Evolutionary conservation across 352 stramenopile genomes (phyloP).

Genomic region (Phytophthora uliginosa): DNA sequence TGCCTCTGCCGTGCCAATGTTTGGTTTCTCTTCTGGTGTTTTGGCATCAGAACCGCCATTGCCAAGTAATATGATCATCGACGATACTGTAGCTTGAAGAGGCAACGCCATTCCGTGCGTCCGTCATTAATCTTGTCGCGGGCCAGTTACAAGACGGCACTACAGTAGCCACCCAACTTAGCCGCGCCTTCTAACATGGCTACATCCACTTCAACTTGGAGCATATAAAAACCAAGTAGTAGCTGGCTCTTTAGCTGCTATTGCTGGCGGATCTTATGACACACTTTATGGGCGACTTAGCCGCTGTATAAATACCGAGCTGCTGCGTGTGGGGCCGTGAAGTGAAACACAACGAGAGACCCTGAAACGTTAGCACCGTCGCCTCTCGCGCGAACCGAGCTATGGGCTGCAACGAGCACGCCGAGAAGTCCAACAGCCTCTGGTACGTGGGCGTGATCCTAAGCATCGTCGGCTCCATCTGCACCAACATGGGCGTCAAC

Average conservation of each 20-base stretch:
- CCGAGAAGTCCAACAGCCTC: slow-evolving; percentile 31
- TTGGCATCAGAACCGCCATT: not conserved
- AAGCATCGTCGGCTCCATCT: slow-evolving; percentile 72
- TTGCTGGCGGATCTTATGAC: slow-evolving; percentile 29
- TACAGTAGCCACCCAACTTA: not conserved
- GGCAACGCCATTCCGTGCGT: not conserved
- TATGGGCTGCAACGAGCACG: slow-evolving; percentile 32
- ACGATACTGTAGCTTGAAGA: not conserved
- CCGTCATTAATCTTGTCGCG: not conserved
- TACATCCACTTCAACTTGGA: slow-evolving; percentile 34
- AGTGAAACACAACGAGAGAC: slow-evolving; percentile 13
- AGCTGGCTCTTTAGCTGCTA: slow-evolving; percentile 15
- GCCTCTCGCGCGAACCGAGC: not conserved
- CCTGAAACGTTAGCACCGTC: not conserved
- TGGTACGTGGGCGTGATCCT: slow-evolving; percentile 89
- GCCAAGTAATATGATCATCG: not conserved
- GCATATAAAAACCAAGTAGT: slow-evolving; percentile 24
- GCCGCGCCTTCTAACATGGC: not conserved
- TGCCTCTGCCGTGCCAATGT: slow-evolving; percentile 14
- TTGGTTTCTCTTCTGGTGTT: slow-evolving; percentile 14
- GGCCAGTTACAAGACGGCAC: not conserved
- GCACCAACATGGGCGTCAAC: slow-evolving; percentile 90
- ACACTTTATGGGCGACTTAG: slow-evolving; percentile 17
- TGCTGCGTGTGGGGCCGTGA: not conserved
- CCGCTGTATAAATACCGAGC: slow-evolving; percentile 9